Base-by-base conservation (phyloP, 78 protist genomes). In the Planoprotostelium fungivorum region DNA sequence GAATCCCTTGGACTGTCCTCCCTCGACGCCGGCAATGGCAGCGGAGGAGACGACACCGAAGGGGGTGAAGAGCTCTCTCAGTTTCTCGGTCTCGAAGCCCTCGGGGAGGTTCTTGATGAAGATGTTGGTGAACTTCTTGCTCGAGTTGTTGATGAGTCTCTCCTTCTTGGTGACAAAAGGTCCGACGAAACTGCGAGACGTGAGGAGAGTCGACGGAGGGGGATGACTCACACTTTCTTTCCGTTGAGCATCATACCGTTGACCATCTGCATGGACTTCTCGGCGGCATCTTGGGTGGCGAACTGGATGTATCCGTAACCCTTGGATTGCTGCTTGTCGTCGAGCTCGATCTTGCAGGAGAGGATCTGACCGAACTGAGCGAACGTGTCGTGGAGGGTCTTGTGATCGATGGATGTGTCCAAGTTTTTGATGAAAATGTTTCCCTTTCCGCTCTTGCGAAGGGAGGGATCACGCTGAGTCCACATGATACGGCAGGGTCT, bases 341-440 rank as follows among this genome's bases (percentile, higher is more conserved):
- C 96, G 37, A 84, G 87, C 34, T 90, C 96, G 91, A 95, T 96
- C 93, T 95, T 95, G 95, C 97, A 95, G 35, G 97, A 95, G 83
- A 96, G 94, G 85, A 96, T 95, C 86, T 91, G 94, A 34, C 98
- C 98, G 84, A 96, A 95, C 28, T 88, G 91, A 28, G 92, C 63
- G 97, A 98, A 98, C 23, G 99, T 95, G 88, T 98, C 99, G 92
- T 94, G 84, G 16, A 99, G 93, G 25, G 97, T 92, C 86, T 96
- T 95, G 93, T 95, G 93, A 94, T 97, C 99, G 87, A 98, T 96
- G 28, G 88, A 38, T 87, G 85, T 86, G 88, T 94, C 98, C 39
- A 99, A 94, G 96, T 97, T 97, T 95, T 97, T 98, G 96, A 99
- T 95, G 94, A 98, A 99, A 86, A 99, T 89, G 97, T 99, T 99